phyloP scores from a whole-genome alignment of 345 rosid genomes.

The Theobroma cacao region DNA sequence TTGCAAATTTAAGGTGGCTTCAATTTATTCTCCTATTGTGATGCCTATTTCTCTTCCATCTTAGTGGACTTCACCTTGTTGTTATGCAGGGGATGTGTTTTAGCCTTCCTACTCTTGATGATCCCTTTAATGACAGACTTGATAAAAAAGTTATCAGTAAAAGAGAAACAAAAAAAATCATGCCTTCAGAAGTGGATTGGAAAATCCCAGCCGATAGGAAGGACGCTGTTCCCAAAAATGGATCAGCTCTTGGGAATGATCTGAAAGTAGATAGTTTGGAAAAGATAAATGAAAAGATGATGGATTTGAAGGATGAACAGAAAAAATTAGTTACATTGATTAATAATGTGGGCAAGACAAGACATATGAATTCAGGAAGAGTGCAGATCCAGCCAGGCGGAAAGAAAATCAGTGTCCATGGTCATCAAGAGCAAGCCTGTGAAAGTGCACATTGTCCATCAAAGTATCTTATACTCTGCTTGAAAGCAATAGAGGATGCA shows the following conservation, averaged over 20 bases:
- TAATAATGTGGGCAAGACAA: conserved; percentile 5
- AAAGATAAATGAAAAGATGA: conserved; percentile 9
- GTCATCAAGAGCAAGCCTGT: conserved; percentile 17
- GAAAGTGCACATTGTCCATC: conserved; percentile 42
- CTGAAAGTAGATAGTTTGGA: conserved; percentile 10
- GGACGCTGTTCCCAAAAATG: conserved; percentile 15
- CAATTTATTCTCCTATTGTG: background rate
- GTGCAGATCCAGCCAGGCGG: conserved; percentile 16
- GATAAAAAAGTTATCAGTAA: conserved; percentile 33
- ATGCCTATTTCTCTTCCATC: background rate
- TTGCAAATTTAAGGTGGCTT: background rate
- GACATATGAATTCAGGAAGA: background rate
- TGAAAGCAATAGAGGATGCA: conserved; percentile 54
- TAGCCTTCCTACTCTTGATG: conserved; percentile 75
- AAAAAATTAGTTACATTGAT: conserved; percentile 16
- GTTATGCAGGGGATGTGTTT: conserved; percentile 83
- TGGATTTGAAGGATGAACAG: conserved; percentile 16
- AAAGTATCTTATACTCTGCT: conserved; percentile 58
- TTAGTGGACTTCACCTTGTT: conserved; percentile 3
- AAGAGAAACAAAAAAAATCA: conserved; percentile 28
- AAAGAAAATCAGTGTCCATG: conserved; percentile 12
- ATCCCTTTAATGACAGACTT: conserved; percentile 70
- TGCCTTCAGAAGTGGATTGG: conserved; percentile 12
- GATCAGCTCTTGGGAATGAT: conserved; percentile 2
- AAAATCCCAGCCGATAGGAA: conserved; percentile 14